These are phyloP conservation scores for Cryptococcus sp. DNA, from an alignment of 1,284 basidiomycete species.

Conservation along the genomic window DNA sequence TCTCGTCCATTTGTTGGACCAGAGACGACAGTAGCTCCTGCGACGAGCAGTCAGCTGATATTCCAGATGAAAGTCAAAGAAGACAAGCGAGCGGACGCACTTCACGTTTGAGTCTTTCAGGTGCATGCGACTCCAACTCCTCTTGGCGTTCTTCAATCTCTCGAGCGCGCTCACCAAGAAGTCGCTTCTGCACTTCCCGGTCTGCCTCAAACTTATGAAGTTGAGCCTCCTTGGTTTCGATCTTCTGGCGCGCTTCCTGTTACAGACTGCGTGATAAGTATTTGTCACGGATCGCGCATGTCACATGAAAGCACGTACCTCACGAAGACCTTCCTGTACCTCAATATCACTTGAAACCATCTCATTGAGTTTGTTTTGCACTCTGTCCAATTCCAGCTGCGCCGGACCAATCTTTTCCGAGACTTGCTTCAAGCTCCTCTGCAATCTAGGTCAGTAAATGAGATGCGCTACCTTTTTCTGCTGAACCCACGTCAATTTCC, in stretches of 20 bases:
- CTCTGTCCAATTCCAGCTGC: constrained; percentile 11
- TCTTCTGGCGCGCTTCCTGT: constrained; percentile 9
- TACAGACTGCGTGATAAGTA: not conserved
- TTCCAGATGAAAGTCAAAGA: not conserved
- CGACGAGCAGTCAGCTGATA: not conserved
- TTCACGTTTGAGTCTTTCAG: constrained; percentile 2
- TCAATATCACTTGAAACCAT: constrained; percentile 19
- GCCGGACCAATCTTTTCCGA: constrained; percentile 4
- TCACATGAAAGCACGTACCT: constrained; percentile 6
- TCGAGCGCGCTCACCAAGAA: not conserved
- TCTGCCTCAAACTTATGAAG: constrained; percentile 5
- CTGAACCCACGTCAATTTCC: not conserved
- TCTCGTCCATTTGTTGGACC: not conserved
- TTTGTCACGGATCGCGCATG: not conserved
- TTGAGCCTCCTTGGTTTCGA: constrained; percentile 7
- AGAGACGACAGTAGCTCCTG: not conserved
- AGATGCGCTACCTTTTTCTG: not conserved
- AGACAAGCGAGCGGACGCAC: not conserved
- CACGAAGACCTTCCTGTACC: constrained; percentile 12
- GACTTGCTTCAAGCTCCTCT: constrained; percentile 6
- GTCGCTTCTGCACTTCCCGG: constrained; percentile 1
- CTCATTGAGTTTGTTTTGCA: constrained; percentile 10
- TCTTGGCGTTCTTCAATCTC: constrained; percentile 6
- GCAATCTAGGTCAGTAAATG: not conserved
- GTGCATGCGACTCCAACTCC: constrained; percentile 10